Evolutionary conservation across 371 early-diverging fungal species (phyloP).

Genomic region (Amoeboaphelidium protococcarum): DNA sequence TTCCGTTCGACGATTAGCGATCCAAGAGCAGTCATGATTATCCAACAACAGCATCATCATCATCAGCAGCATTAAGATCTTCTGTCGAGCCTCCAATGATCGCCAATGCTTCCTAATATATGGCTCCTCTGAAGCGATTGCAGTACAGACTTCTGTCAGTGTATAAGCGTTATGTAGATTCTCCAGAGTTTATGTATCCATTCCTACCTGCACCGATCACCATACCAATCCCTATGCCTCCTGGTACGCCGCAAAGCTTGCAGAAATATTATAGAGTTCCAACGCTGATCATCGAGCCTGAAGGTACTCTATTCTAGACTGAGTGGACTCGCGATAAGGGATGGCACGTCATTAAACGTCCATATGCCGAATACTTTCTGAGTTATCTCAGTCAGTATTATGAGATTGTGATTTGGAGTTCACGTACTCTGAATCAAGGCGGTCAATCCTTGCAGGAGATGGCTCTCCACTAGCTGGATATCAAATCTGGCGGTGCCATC

Average conservation of each 20-base stretch:
- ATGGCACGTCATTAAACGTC: conserved; percentile 82
- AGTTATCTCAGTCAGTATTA: conserved; percentile 61
- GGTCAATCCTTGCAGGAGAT: conserved; percentile 73
- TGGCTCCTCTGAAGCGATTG: too few relatives aligned
- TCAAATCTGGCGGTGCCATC: conserved; percentile 63
- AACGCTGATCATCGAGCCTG: conserved; percentile 75
- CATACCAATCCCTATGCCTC: too few relatives aligned
- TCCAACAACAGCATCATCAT: too few relatives aligned
- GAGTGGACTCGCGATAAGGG: conserved; percentile 74
- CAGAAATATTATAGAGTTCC: conserved; percentile 50
- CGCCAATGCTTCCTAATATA: too few relatives aligned
- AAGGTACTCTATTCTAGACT: conserved; percentile 67
- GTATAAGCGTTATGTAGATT: conserved; percentile 16
- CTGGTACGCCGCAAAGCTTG: too few relatives aligned
- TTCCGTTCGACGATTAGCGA: too few relatives aligned
- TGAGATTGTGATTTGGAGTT: conserved; percentile 83
- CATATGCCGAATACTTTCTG: conserved; percentile 79
- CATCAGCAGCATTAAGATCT: too few relatives aligned
- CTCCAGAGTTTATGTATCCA: too few relatives aligned
- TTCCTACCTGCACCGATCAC: too few relatives aligned
- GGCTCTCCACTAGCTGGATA: conserved; percentile 64
- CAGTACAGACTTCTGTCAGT: background rate
- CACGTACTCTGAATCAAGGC: conserved; percentile 38
- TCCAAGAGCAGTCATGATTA: too few relatives aligned
- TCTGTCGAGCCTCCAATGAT: too few relatives aligned